Evolutionary conservation across 164 flowering plant species (phyloP), one percentile per base, ranked within the genome.

Genomic region (Pachysandra terminalis): DNA sequence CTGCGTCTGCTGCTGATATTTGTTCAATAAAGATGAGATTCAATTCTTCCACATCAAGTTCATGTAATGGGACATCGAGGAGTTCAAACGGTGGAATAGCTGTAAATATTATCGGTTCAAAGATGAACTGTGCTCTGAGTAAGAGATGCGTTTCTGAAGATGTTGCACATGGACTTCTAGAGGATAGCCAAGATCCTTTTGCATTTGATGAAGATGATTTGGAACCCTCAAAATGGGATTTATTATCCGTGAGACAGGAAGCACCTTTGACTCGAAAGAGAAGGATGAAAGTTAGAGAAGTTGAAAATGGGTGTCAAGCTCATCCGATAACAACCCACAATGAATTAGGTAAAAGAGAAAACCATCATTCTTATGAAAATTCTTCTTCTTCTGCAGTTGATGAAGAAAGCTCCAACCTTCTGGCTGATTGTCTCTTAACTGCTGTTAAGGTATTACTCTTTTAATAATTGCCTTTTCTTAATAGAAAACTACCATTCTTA

Each of bases 121-220:
- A 67, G 79, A 68, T 70, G 45, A 80, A 73, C 15, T 26, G 66
- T 48, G 67, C 76, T 62, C 63, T 65, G 61, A 61, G 71, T 53
- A 71, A 75, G 71, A 82, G 66, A 65, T 54, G 59, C 51, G 64
- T 60, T 57, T 5, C 74, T 51, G 78, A 74, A 56, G 75, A 65
- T 64, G 65, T 26, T 14, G 66, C 53, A 19, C 37, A 59, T 78
- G 81, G 67, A 25, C 54, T 56, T 67, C 65, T 72, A 49, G 86
- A 85, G 69, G 90, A 86, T 58, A 82, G 79, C 72, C 84, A 81
- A 71, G 99, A 92, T 83, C 98, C 99, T 70, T 95, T 84, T 87
- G 97, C 95, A 68, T 95, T 95, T 80, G 87, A 90, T 78, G 96
- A 86, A 68, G 90, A 81, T 68, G 98, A 89, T 2, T 73, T 75